A percentile compares a stretch with the other conserved stretches of the same genome.
These are phyloP conservation scores for Ormosia emarginata DNA, from an alignment of 306 rosid genomes.

Conservation along the genomic window DNA sequence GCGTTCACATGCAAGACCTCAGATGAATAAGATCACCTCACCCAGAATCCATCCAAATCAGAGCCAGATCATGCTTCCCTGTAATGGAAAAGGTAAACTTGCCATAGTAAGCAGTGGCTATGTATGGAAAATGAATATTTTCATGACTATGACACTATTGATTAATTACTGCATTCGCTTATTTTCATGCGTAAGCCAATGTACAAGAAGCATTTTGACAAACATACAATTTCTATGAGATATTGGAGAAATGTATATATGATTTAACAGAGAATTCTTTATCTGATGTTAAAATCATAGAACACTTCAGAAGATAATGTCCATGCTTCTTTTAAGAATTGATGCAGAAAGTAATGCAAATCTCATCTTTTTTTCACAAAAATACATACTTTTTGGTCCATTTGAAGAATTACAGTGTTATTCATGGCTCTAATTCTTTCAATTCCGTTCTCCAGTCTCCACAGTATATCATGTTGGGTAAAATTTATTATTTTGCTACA, in stretches of 20 bases:
- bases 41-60: background rate
- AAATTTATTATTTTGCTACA: background rate
- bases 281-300: background rate
- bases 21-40: conserved; percentile 13
- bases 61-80: background rate
- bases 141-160: background rate
- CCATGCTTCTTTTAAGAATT: background rate
- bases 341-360: background rate
- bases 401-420: background rate
- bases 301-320: background rate
- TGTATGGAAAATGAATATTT: background rate
- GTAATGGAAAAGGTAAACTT: background rate
- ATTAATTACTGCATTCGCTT: background rate
- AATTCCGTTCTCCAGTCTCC: background rate
- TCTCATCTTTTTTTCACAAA: background rate
- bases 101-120: background rate
- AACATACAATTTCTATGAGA: background rate
- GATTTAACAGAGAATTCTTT: background rate
- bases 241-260: background rate
- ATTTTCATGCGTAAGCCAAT: background rate
- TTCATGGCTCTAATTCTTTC: background rate
- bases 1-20: conserved; percentile 30
- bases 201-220: background rate
- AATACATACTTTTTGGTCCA: background rate
- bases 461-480: background rate